These are phyloP conservation scores for Teunomyces pallodes DNA, from an alignment of 805 yeast genomes.

Conservation along the genomic window DNA sequence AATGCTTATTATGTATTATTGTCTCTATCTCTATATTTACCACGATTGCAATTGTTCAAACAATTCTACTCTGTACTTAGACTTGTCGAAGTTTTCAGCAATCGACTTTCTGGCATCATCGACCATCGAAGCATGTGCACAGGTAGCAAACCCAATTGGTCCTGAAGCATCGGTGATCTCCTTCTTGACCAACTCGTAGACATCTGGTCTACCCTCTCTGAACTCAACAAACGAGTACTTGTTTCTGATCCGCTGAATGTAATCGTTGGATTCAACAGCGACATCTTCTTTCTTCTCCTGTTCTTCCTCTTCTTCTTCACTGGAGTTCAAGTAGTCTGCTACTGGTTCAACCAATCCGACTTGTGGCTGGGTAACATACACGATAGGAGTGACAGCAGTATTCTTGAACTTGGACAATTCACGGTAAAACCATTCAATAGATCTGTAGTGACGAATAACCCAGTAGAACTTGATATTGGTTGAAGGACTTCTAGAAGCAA, in stretches of 20 bases:
- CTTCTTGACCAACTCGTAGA: slow-evolving; percentile 28
- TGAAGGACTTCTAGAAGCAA: slow-evolving; percentile 14
- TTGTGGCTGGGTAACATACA: slow-evolving; percentile 41
- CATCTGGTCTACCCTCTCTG: slow-evolving; percentile 44
- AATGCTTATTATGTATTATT: background rate
- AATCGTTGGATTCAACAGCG: slow-evolving; percentile 9
- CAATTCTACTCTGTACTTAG: slow-evolving; percentile 32
- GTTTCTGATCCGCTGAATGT: slow-evolving; percentile 14
- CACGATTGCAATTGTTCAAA: slow-evolving; percentile 36
- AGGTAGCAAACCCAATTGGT: slow-evolving; percentile 45
- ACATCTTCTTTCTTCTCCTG: slow-evolving; percentile 11
- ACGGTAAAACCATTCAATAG: slow-evolving; percentile 38
- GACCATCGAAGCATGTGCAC: slow-evolving; percentile 48
- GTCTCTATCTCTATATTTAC: slow-evolving; percentile 13
- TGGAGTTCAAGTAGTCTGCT: slow-evolving; percentile 2
- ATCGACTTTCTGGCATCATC: slow-evolving; percentile 31
- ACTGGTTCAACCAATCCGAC: slow-evolving; percentile 14
- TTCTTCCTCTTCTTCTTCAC: slow-evolving; percentile 12
- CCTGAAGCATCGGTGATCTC: slow-evolving; percentile 39
- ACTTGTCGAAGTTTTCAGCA: slow-evolving; percentile 22
- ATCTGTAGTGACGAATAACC: slow-evolving; percentile 39
- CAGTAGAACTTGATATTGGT: slow-evolving; percentile 31
- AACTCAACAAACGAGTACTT: slow-evolving; percentile 38
- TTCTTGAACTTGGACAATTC: slow-evolving; percentile 33
- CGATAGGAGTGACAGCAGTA: slow-evolving; percentile 33